These are phyloP conservation scores for Klebsormidium nitens DNA, from an alignment of 139 green algal species.

Conservation along the genomic window DNA sequence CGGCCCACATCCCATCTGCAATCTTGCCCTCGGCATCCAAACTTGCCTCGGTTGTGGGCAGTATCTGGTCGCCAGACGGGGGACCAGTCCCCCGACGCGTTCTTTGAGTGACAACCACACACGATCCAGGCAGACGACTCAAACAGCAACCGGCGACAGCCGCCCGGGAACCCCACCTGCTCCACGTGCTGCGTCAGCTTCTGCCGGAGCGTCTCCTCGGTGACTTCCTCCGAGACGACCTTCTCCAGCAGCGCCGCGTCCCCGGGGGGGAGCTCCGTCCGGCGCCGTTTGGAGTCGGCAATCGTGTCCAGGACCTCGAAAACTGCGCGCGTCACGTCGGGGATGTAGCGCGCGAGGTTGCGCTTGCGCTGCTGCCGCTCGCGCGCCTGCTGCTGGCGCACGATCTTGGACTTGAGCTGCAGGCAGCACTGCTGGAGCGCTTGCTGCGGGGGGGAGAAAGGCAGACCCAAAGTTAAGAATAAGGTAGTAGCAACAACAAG, in stretches of 20 bases:
- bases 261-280: constrained; percentile 25
- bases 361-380: constrained; percentile 80
- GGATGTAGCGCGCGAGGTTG: constrained; percentile 85
- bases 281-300: constrained; percentile 7
- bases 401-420: constrained; percentile 82
- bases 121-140: neutral
- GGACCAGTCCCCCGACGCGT: no score
- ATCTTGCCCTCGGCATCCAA: neutral
- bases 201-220: constrained; percentile 50
- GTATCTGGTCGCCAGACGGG: neutral
- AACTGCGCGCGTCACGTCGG: constrained; percentile 64
- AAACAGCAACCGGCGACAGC: constrained; percentile 62
- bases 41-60: neutral
- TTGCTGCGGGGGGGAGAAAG: no score
- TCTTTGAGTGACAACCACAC: neutral
- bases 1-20: neutral
- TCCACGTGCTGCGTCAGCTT: constrained; percentile 83
- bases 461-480: no score
- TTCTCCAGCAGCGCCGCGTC: constrained; percentile 51
- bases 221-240: constrained; percentile 50
- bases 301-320: constrained; percentile 53
- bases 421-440: constrained; percentile 57
- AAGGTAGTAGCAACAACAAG: no score
- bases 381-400: constrained; percentile 56
- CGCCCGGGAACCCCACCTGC: constrained; percentile 71